Evolutionary conservation across 1,284 basidiomycete genomes (phyloP).

Genomic region (Bondarzewia mesenterica): DNA sequence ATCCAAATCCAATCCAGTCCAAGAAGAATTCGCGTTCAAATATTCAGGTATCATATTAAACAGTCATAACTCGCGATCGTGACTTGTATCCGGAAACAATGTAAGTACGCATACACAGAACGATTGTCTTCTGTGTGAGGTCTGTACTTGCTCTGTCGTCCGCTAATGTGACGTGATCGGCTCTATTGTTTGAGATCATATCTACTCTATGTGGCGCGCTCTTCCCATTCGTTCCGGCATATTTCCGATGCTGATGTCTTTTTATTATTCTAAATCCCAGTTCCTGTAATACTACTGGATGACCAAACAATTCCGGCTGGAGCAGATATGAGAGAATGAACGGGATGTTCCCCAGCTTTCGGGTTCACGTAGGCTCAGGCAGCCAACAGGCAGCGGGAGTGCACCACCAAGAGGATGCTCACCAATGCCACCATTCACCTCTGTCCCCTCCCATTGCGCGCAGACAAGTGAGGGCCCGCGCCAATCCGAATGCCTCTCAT

Average conservation of each 20-base stretch:
- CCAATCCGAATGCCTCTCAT: constrained; percentile 10
- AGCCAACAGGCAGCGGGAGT: not conserved
- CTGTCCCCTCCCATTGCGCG: not conserved
- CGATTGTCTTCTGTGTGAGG: too few relatives aligned
- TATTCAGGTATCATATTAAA: too few relatives aligned
- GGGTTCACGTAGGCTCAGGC: not conserved
- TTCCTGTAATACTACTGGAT: not conserved
- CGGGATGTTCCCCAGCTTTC: not conserved
- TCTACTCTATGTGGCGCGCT: too few relatives aligned
- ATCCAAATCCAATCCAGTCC: too few relatives aligned
- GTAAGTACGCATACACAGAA: too few relatives aligned
- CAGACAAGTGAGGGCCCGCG: not conserved
- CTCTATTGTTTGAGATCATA: too few relatives aligned
- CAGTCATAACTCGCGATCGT: too few relatives aligned
- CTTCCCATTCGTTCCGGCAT: not conserved
- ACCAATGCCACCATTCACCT: not conserved
- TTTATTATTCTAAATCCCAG: not conserved
- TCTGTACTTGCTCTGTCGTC: too few relatives aligned
- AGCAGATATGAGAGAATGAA: not conserved
- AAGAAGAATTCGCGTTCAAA: too few relatives aligned
- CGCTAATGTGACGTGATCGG: too few relatives aligned
- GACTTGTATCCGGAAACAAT: too few relatives aligned
- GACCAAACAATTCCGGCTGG: not conserved
- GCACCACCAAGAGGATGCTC: not conserved
- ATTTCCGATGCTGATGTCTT: too few relatives aligned